These are phyloP conservation scores for Aureobasidium sp. DNA, from an alignment of 2,329 filamentous ascomycete genomes.

Conservation along the genomic window DNA sequence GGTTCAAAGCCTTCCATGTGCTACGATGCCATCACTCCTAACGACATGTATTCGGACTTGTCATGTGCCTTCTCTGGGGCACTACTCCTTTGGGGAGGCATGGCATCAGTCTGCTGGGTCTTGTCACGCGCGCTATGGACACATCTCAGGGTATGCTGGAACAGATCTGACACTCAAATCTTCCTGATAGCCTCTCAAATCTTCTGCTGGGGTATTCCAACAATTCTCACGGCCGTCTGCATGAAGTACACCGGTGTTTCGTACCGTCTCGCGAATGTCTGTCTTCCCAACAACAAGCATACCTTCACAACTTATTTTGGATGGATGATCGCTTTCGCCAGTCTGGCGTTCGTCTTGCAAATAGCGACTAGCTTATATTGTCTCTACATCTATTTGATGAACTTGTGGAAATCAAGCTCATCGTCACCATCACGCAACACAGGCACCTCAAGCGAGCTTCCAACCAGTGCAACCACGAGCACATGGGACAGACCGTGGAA, in stretches of 20 bases:
- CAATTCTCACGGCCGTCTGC: conserved; percentile 20
- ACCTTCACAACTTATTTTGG: conserved; percentile 29
- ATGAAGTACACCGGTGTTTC: conserved; percentile 24
- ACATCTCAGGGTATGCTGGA: conserved; percentile 27
- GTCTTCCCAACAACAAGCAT: conserved; percentile 27
- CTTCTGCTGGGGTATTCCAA: conserved; percentile 21
- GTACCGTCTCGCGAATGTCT: conserved; percentile 27
- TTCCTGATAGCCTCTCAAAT: conserved; percentile 23
- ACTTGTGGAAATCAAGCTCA: conserved; percentile 10
- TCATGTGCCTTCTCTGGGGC: conserved; percentile 74
- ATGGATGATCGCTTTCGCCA: conserved; percentile 28
- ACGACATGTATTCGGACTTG: conserved; percentile 66
- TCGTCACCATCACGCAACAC: neutral
- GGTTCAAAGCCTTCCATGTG: conserved; percentile 65
- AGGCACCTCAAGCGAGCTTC: neutral
- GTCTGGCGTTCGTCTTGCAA: conserved; percentile 24
- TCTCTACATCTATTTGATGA: conserved; percentile 24
- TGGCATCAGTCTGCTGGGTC: conserved; percentile 67
- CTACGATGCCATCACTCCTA: conserved; percentile 72
- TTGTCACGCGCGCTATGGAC: conserved; percentile 27
- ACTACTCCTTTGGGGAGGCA: conserved; percentile 69
- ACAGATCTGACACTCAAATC: conserved; percentile 20
- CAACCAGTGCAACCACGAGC: conserved; percentile 3
- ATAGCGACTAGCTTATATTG: conserved; percentile 27
- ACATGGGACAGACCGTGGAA: conserved; percentile 11